phyloP scores from a whole-genome alignment of 2,329 filamentous ascomycete species.

The Fusarium sterilihyphosum region DNA sequence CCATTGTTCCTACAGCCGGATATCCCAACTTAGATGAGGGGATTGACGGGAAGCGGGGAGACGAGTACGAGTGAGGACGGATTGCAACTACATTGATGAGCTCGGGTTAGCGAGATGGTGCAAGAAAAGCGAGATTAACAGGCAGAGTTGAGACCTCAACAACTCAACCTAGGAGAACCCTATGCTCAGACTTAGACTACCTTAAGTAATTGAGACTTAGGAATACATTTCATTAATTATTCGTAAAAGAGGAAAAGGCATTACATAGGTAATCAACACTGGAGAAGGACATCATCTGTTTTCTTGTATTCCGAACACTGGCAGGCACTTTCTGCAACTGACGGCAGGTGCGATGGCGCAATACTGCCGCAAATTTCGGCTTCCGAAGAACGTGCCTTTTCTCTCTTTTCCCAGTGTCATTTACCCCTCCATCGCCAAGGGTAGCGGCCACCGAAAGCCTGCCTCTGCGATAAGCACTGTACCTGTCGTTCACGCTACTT shows the following conservation, averaged over 20 bases:
- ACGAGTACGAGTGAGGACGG: slow-evolving; percentile 30
- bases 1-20: slow-evolving; percentile 20
- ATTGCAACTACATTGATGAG: neutral
- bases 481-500: slow-evolving; percentile 15
- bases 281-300: neutral
- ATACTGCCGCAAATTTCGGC: slow-evolving; percentile 31
- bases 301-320: neutral
- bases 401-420: slow-evolving; percentile 25
- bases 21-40: slow-evolving; percentile 18
- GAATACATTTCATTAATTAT: neutral
- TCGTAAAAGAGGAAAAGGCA: neutral
- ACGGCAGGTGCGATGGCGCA: slow-evolving; percentile 41
- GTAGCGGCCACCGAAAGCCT: slow-evolving; percentile 31
- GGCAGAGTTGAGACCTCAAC: neutral
- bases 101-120: neutral
- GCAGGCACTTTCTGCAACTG: slow-evolving; percentile 1
- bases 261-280: neutral
- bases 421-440: slow-evolving; percentile 37
- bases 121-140: neutral
- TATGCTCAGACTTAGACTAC: neutral
- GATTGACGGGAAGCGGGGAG: slow-evolving; percentile 20
- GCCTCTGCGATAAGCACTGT: slow-evolving; percentile 26
- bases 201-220: neutral
- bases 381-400: slow-evolving; percentile 30
- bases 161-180: neutral